Evolutionary conservation across 2,329 filamentous ascomycete genomes (phyloP).

Genomic region (Alternaria angustiovoidea): DNA sequence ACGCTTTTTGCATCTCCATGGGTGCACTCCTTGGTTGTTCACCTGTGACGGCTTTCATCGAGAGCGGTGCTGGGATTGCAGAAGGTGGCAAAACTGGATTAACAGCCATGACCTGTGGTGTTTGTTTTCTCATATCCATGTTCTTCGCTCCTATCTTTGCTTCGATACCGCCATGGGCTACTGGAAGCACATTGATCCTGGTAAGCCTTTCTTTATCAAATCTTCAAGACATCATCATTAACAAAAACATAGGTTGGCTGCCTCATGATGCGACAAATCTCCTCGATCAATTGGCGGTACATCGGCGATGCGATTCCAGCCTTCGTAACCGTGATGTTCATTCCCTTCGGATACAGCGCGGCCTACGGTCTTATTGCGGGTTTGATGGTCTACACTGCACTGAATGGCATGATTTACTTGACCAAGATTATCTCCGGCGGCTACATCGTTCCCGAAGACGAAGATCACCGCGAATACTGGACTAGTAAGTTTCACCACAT

Average conservation of each 20-base stretch:
- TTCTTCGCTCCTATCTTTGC: conserved; percentile 93
- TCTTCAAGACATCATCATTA: conserved; percentile 14
- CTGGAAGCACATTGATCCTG: conserved; percentile 81
- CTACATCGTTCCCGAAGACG: conserved; percentile 75
- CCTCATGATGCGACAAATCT: conserved; percentile 76
- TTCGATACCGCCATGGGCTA: conserved; percentile 88
- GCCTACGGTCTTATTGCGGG: conserved; percentile 86
- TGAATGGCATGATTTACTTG: conserved; percentile 76
- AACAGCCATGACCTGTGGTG: conserved; percentile 77
- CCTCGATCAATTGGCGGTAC: conserved; percentile 90
- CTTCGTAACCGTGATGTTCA: conserved; percentile 82
- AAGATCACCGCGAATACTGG: conserved; percentile 80
- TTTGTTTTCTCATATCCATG: conserved; percentile 86
- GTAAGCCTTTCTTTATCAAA: conserved; percentile 55
- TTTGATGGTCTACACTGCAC: conserved; percentile 75
- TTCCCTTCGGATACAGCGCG: conserved; percentile 90
- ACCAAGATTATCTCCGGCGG: conserved; percentile 72
- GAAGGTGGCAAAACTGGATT: conserved; percentile 86
- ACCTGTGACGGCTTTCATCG: conserved; percentile 86
- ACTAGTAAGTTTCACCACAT: conserved; percentile 64
- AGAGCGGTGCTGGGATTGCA: conserved; percentile 86
- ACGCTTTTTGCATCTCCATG: conserved; percentile 81
- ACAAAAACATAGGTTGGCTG: conserved; percentile 61
- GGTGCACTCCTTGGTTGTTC: conserved; percentile 80
- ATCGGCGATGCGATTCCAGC: conserved; percentile 84